These are phyloP conservation scores for Aspergillus cavernicola DNA, from an alignment of 495 filamentous ascomycete genomes.

Conservation along the genomic window DNA sequence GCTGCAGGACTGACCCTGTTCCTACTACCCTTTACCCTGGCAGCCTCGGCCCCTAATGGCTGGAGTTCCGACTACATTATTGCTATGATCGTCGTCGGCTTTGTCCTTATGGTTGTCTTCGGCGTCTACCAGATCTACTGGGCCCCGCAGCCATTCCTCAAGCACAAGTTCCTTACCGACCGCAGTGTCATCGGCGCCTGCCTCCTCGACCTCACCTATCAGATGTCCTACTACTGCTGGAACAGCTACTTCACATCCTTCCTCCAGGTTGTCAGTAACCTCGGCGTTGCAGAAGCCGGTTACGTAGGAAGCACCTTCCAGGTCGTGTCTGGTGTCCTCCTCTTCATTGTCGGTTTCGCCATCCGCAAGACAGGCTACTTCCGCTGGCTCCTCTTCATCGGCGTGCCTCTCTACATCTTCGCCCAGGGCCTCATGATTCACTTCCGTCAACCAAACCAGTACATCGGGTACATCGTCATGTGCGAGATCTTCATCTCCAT, in stretches of 20 bases:
- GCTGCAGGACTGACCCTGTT: constrained; percentile 54
- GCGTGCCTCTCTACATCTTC: constrained; percentile 56
- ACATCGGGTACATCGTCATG: constrained; percentile 65
- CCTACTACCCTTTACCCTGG: constrained; percentile 56
- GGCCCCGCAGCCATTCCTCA: constrained; percentile 54
- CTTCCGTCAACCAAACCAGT: constrained; percentile 57
- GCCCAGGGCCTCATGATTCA: constrained; percentile 55
- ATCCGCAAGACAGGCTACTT: constrained; percentile 55
- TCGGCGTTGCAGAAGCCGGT: constrained; percentile 49
- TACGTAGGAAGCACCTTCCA: constrained; percentile 51
- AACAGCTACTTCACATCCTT: constrained; percentile 63
- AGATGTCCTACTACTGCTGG: constrained; percentile 53
- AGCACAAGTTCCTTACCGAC: constrained; percentile 55
- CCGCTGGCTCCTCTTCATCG: constrained; percentile 50
- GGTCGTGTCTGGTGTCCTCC: constrained; percentile 42
- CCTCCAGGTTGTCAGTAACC: constrained; percentile 66
- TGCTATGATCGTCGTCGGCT: constrained; percentile 53
- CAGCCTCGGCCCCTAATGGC: constrained; percentile 33
- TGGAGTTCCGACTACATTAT: constrained; percentile 52
- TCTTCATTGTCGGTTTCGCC: constrained; percentile 44
- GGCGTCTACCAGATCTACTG: constrained; percentile 51
- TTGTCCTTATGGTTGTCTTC: constrained; percentile 51
- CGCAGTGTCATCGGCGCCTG: constrained; percentile 65
- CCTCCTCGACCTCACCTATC: constrained; percentile 52
- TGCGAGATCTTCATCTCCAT: constrained; percentile 71